Evolutionary conservation across 2,329 filamentous ascomycete genomes (phyloP).

Genomic region (Epichloe festucae): DNA sequence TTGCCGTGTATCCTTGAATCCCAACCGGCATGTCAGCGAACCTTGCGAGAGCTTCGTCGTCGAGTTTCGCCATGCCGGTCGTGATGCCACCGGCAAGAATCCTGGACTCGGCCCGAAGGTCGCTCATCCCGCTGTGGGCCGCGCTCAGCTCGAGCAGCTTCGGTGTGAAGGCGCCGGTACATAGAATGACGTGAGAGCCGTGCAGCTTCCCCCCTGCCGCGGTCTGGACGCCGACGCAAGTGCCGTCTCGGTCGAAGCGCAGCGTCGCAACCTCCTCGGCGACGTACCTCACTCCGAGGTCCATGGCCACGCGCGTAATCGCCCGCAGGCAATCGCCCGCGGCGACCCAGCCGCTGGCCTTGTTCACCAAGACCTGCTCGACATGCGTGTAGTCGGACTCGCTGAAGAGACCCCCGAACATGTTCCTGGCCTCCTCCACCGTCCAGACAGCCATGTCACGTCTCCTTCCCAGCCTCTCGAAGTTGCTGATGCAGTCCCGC

Average conservation of each 20-base stretch:
- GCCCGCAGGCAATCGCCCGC: slow-evolving; percentile 43
- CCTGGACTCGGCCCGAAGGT: slow-evolving; percentile 38
- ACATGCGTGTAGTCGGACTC: slow-evolving; percentile 47
- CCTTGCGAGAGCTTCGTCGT: slow-evolving; percentile 28
- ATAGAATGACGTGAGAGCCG: slow-evolving; percentile 40
- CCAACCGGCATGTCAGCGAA: slow-evolving; percentile 38
- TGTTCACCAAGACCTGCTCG: slow-evolving; percentile 48
- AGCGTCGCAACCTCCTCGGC: slow-evolving; percentile 36
- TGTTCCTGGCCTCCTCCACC: slow-evolving; percentile 29
- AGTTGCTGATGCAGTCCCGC: slow-evolving; percentile 39
- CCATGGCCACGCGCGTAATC: slow-evolving; percentile 37
- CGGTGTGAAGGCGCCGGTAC: slow-evolving; percentile 45
- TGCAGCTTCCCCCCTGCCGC: slow-evolving; percentile 30
- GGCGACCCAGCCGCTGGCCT: slow-evolving; percentile 50
- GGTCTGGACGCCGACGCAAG: slow-evolving; percentile 36
- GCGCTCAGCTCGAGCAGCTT: slow-evolving; percentile 40
- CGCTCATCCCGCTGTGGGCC: slow-evolving; percentile 28
- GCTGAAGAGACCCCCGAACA: slow-evolving; percentile 46
- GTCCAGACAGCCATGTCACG: slow-evolving; percentile 30
- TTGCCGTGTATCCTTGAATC: slow-evolving; percentile 27
- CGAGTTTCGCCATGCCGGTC: slow-evolving; percentile 43
- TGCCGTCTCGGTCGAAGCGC: slow-evolving; percentile 30
- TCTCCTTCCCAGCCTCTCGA: slow-evolving; percentile 29
- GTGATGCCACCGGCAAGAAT: slow-evolving; percentile 47
- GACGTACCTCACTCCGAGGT: slow-evolving; percentile 46